Conservation (phyloP, 371 early-diverging fungal genomes). For the Thermomucor indicae-seudaticae region DNA sequence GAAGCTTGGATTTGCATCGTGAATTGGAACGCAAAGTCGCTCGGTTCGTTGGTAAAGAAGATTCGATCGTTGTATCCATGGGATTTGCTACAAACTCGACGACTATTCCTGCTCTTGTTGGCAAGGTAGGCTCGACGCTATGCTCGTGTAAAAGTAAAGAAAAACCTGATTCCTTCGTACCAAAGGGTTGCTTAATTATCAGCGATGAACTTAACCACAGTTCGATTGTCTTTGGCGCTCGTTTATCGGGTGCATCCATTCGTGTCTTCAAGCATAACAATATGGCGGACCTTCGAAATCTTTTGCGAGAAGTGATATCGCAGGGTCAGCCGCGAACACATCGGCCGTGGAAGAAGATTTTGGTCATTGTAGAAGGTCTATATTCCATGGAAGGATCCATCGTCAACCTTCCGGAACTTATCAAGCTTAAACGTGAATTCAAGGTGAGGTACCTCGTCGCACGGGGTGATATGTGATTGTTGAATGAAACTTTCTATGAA, state of each 20-base stretch:
- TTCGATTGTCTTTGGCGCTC: slow-evolving; percentile 94
- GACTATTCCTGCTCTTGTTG: slow-evolving; percentile 92
- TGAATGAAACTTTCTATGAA: background rate
- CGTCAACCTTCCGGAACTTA: slow-evolving; percentile 84
- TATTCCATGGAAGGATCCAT: slow-evolving; percentile 99
- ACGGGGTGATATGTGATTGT: too few species aligned
- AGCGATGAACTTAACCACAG: slow-evolving; percentile 98
- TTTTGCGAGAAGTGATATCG: slow-evolving; percentile 89
- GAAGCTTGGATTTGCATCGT: slow-evolving; percentile 65
- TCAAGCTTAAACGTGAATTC: slow-evolving; percentile 95
- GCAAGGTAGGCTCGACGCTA: slow-evolving; percentile 54
- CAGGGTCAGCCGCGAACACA: slow-evolving; percentile 99
- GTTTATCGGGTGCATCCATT: slow-evolving; percentile 92
- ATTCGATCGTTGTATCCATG: slow-evolving; percentile 38
- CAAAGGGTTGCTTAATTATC: slow-evolving; percentile 85
- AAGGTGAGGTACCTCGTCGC: slow-evolving; percentile 50
- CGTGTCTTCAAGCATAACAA: slow-evolving; percentile 97
- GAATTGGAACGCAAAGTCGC: slow-evolving; percentile 93
- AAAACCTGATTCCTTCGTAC: background rate
- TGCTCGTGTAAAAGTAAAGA: background rate
- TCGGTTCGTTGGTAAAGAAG: slow-evolving; percentile 65
- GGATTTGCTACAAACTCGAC: slow-evolving; percentile 97
- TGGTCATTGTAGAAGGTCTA: slow-evolving; percentile 99
- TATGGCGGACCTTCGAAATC: slow-evolving; percentile 76
- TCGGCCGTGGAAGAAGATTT: slow-evolving; percentile 98